Evolutionary conservation across 495 filamentous ascomycete genomes (phyloP).

Genomic region (Tuber indicum): DNA sequence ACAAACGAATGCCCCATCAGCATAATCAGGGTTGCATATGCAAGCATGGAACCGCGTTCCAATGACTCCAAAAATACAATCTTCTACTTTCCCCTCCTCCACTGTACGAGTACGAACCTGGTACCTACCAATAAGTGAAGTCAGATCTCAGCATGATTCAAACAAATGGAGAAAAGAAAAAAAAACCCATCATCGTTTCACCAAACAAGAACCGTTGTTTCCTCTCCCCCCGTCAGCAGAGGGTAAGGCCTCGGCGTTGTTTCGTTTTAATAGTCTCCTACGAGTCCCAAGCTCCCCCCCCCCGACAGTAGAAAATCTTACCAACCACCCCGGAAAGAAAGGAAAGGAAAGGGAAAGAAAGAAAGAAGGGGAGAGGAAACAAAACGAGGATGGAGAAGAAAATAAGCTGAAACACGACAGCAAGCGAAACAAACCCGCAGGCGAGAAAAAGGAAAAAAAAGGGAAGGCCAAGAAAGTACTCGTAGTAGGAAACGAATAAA

Average conservation of each 20-base stretch:
- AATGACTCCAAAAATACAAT: neutral
- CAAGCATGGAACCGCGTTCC: neutral
- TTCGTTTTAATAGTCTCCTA: neutral
- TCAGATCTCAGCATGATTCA: neutral
- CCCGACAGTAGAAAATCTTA: neutral
- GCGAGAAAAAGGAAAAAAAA: neutral
- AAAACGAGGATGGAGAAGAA: neutral
- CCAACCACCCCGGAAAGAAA: neutral
- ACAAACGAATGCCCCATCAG: neutral
- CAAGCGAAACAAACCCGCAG: conserved; percentile 4
- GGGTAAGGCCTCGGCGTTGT: neutral
- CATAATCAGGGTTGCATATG: neutral
- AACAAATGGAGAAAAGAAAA: neutral
- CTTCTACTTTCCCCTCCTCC: neutral
- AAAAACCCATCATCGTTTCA: neutral
- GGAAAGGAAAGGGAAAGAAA: neutral
- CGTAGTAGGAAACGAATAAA: neutral
- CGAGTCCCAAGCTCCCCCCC: neutral
- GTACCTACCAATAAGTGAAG: neutral
- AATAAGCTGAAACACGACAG: neutral
- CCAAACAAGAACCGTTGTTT: conserved; percentile 1
- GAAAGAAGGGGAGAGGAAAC: neutral
- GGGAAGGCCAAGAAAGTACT: neutral
- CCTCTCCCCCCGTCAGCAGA: neutral
- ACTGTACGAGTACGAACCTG: neutral